phyloP scores from a whole-genome alignment of 805 yeast species.

The Ogataea philodendri region DNA sequence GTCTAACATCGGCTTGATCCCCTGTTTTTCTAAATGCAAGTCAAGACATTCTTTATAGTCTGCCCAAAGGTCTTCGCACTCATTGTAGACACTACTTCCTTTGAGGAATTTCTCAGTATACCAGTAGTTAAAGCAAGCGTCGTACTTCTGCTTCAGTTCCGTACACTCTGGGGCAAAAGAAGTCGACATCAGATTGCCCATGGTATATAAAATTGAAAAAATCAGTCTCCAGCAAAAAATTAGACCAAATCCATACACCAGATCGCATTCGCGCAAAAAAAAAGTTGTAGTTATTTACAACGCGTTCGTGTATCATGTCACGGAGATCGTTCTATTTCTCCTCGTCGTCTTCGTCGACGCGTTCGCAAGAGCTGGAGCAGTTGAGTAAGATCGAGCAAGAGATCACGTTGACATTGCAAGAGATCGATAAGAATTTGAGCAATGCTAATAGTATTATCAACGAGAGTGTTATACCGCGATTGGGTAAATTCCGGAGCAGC shows the following conservation, averaged over 20 bases:
- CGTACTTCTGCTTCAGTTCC: slow-evolving; percentile 78
- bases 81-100: slow-evolving; percentile 66
- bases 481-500: slow-evolving; percentile 56
- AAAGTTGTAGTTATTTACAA: slow-evolving; percentile 2
- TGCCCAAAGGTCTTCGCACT: slow-evolving; percentile 88
- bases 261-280: too few species aligned
- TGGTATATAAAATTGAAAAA: slow-evolving; percentile 27
- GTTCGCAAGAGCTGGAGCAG: slow-evolving; percentile 32
- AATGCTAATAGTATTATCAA: slow-evolving; percentile 65
- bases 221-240: too few species aligned
- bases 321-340: slow-evolving; percentile 33
- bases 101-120: slow-evolving; percentile 81
- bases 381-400: slow-evolving; percentile 75
- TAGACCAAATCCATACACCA: too few species aligned
- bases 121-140: slow-evolving; percentile 93
- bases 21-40: slow-evolving; percentile 63
- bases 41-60: slow-evolving; percentile 87
- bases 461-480: slow-evolving; percentile 64
- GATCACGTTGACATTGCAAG: slow-evolving; percentile 72
- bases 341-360: slow-evolving; percentile 25
- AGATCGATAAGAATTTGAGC: slow-evolving; percentile 71
- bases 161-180: slow-evolving; percentile 98
- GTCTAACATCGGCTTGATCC: slow-evolving; percentile 78
- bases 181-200: slow-evolving; percentile 76
- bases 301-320: slow-evolving; percentile 16